phyloP scores from a whole-genome alignment of 495 filamentous ascomycete genomes.

The Annulohypoxylon stygium region DNA sequence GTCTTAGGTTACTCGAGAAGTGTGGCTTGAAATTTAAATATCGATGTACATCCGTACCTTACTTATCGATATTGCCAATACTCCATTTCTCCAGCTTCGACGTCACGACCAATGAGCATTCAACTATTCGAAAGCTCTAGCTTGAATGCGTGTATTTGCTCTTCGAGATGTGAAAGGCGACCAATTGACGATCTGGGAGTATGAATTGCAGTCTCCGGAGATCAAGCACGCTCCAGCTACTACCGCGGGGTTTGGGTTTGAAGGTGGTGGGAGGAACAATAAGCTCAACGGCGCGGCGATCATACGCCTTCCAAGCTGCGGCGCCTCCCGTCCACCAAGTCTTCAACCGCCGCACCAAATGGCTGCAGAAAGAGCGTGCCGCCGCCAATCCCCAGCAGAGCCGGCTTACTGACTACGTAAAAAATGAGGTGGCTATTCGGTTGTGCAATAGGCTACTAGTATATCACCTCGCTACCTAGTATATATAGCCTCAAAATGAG shows the following conservation, averaged over 20 bases:
- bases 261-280: constrained; percentile 17
- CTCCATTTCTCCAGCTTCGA: constrained; percentile 13
- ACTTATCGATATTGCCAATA: constrained; percentile 34
- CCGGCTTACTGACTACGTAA: constrained; percentile 87
- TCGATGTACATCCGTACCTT: constrained; percentile 30
- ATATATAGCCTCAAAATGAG: neutral
- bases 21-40: constrained; percentile 43
- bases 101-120: constrained; percentile 35
- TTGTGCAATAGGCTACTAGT: constrained; percentile 90
- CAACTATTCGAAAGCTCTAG: constrained; percentile 14
- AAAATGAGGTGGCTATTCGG: constrained; percentile 88
- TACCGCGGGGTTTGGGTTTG: constrained; percentile 16
- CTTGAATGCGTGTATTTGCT: neutral
- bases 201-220: constrained; percentile 46
- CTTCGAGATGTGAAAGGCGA: constrained; percentile 31
- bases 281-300: constrained; percentile 54
- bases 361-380: constrained; percentile 89
- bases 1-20: constrained; percentile 3
- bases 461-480: constrained; percentile 31
- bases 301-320: constrained; percentile 81
- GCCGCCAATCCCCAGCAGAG: constrained; percentile 77
- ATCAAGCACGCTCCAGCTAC: constrained; percentile 16
- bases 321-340: constrained; percentile 84
- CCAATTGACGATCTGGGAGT: constrained; percentile 42
- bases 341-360: constrained; percentile 90